Evolutionary conservation across 805 yeast species (phyloP).

Genomic region (Pichia kluyveri): DNA sequence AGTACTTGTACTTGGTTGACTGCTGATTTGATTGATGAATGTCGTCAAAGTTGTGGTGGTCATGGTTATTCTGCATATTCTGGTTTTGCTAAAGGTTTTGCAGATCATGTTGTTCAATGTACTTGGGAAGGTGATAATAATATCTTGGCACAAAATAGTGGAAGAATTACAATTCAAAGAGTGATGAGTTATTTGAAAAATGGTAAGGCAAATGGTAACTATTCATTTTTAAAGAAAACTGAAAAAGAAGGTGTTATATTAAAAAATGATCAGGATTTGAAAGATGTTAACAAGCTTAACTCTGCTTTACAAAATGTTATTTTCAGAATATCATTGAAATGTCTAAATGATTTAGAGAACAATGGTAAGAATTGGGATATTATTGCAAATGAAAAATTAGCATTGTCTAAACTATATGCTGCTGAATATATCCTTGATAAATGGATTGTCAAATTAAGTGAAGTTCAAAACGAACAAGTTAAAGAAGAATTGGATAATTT

Average conservation of each 20-base stretch:
- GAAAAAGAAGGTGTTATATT: slow-evolving; percentile 26
- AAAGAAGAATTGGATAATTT: slow-evolving; percentile 42
- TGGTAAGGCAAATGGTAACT: slow-evolving; percentile 31
- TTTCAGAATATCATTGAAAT: slow-evolving; percentile 29
- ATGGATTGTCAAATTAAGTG: slow-evolving; percentile 27
- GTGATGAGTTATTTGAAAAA: slow-evolving; percentile 28
- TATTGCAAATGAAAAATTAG: slow-evolving; percentile 37
- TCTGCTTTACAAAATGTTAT: slow-evolving; percentile 33
- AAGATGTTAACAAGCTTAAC: slow-evolving; percentile 25
- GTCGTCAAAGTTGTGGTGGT: slow-evolving; percentile 93
- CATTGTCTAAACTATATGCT: slow-evolving; percentile 42
- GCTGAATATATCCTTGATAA: slow-evolving; percentile 37
- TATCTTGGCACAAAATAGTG: slow-evolving; percentile 74
- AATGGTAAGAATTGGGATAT: slow-evolving; percentile 35
- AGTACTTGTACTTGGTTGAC: slow-evolving; percentile 86
- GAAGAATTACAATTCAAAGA: slow-evolving; percentile 61
- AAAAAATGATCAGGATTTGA: slow-evolving; percentile 19
- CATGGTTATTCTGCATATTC: slow-evolving; percentile 93
- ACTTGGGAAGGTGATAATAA: slow-evolving; percentile 98
- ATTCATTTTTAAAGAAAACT: slow-evolving; percentile 27
- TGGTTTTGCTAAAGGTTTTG: slow-evolving; percentile 81
- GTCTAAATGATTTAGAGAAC: slow-evolving; percentile 25
- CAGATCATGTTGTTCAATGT: slow-evolving; percentile 96
- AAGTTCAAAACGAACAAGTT: slow-evolving; percentile 21
- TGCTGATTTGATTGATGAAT: slow-evolving; percentile 72